These are phyloP conservation scores for Conringia planisiliqua DNA, from an alignment of 345 rosid genomes.

Conservation along the genomic window DNA sequence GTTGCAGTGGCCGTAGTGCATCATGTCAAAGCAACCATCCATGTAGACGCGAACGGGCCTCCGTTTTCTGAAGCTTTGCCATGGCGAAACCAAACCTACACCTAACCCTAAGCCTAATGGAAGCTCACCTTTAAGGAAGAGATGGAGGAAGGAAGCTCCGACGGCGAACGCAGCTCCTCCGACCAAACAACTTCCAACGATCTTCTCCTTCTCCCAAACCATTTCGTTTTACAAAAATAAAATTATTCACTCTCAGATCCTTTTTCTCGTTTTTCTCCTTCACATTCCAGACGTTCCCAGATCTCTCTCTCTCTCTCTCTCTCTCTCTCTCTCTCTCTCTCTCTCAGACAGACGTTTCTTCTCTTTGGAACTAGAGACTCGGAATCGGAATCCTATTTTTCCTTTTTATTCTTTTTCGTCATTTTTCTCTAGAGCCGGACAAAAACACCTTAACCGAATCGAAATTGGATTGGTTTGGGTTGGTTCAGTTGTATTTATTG, in stretches of 20 bases:
- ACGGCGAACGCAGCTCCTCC: slow-evolving; percentile 56
- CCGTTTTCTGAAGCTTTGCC: slow-evolving; percentile 43
- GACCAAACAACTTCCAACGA: slow-evolving; percentile 41
- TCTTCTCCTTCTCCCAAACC: slow-evolving; percentile 41
- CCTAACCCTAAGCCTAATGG: slow-evolving; percentile 34
- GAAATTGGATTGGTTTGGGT: neutral
- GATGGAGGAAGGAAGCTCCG: slow-evolving; percentile 38
- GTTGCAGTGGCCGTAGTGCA: slow-evolving; percentile 97
- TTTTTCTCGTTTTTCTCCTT: slow-evolving; percentile 7
- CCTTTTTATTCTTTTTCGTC: neutral
- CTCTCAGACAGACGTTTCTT: slow-evolving; percentile 10
- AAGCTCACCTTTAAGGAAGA: slow-evolving; percentile 38
- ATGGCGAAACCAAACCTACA: slow-evolving; percentile 29
- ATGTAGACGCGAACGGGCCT: slow-evolving; percentile 82
- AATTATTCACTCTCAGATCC: slow-evolving; percentile 13
- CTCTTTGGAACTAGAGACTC: slow-evolving; percentile 34
- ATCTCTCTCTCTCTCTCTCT: slow-evolving; percentile 14
- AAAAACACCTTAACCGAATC: slow-evolving; percentile 1
- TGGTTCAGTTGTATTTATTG: neutral
- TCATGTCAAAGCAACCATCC: slow-evolving; percentile 98
- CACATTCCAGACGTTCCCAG: slow-evolving; percentile 24
- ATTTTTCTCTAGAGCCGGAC: neutral
- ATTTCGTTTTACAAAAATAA: neutral
- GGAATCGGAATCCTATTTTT: slow-evolving; percentile 31
- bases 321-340: slow-evolving; percentile 22